These are phyloP conservation scores for Hamamelis virginiana DNA, from an alignment of 164 flowering plant genomes.

Conservation along the genomic window DNA sequence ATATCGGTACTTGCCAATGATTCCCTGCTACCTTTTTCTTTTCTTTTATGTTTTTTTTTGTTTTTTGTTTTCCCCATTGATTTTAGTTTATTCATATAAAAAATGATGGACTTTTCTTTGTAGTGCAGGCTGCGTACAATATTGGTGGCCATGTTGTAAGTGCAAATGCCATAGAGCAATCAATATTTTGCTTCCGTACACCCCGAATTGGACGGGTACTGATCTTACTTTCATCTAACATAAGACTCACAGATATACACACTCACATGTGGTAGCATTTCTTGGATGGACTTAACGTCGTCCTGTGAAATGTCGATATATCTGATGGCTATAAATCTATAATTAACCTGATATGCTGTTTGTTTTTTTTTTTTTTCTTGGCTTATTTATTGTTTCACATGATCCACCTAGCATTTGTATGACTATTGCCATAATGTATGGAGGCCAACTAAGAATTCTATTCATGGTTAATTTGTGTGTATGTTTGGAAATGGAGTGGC, in stretches of 20 bases:
- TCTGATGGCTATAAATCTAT: neutral
- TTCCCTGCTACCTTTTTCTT: too few species aligned
- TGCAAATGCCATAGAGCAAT: slow-evolving; percentile 74
- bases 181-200: slow-evolving; percentile 60
- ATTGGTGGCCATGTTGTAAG: slow-evolving; percentile 71
- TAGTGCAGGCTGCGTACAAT: slow-evolving; percentile 92
- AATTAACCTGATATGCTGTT: too few species aligned
- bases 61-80: neutral
- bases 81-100: neutral
- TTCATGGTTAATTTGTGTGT: too few species aligned
- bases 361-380: too few species aligned
- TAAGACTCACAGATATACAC: neutral
- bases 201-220: slow-evolving; percentile 73
- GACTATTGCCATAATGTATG: too few species aligned
- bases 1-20: neutral
- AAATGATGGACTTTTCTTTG: slow-evolving; percentile 31
- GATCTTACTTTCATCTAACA: neutral
- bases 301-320: neutral
- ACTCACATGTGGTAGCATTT: neutral
- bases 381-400: too few species aligned
- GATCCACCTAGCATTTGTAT: too few species aligned
- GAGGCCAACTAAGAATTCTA: too few species aligned
- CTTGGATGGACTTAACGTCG: neutral
- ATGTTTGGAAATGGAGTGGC: too few species aligned
- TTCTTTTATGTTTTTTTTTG: neutral